Percentiles rank a stretch among this genome's conserved stretches.
These are phyloP conservation scores for Capsaspora owczarzaki DNA, from an alignment of 78 protist species.

Conservation along the genomic window DNA sequence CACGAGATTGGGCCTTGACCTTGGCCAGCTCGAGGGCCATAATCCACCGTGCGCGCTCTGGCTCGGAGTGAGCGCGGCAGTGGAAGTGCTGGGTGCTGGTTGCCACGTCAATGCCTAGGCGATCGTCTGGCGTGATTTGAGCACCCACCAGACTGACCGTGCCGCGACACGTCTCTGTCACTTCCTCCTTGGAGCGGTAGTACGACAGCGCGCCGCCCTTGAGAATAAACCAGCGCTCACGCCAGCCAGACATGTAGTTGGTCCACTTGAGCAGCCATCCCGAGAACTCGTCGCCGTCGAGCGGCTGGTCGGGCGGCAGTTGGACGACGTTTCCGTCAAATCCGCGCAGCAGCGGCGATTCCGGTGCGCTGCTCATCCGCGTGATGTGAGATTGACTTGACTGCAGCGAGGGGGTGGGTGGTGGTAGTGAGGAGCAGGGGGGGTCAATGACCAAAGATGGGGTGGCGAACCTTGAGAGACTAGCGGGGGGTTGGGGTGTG, in stretches of 20 bases:
- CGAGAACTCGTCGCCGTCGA: neutral
- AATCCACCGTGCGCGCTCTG: neutral
- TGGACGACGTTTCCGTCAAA: no score
- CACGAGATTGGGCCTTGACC: neutral
- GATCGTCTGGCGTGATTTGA: no score
- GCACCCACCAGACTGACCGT: neutral
- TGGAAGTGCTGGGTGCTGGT: neutral
- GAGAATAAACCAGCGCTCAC: slow-evolving; percentile 15
- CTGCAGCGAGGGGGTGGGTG: no score
- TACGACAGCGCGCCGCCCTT: slow-evolving; percentile 8
- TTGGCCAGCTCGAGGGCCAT: slow-evolving; percentile 3
- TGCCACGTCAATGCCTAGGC: no score
- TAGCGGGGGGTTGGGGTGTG: no score
- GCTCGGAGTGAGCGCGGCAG: neutral
- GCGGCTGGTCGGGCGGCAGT: no score
- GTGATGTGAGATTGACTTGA: no score
- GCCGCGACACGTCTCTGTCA: slow-evolving; percentile 3
- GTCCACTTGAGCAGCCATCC: slow-evolving; percentile 37
- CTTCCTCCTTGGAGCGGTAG: slow-evolving; percentile 14
- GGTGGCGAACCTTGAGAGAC: no score
- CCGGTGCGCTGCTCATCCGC: no score
- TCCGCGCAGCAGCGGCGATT: no score
- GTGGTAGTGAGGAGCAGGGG: no score
- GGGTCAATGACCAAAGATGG: no score
- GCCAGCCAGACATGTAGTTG: slow-evolving; percentile 24